Conservation (phyloP, 306 rosid genomes). For the Cicer chorassanicum region DNA sequence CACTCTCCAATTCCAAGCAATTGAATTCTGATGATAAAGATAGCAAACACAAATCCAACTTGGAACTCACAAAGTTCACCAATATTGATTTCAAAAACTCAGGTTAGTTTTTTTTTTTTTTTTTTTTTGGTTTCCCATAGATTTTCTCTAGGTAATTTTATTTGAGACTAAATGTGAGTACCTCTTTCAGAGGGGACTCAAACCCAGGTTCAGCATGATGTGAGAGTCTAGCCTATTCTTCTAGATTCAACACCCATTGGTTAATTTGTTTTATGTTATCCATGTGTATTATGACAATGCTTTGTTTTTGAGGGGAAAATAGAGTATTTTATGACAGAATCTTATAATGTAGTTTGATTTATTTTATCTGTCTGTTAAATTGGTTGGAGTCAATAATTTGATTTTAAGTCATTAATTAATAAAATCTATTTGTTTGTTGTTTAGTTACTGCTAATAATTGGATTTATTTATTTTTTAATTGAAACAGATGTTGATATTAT, state of each 20-base stretch:
- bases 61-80: slow-evolving; percentile 49
- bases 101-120: slow-evolving; percentile 53
- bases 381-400: slow-evolving; percentile 4
- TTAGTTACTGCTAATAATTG: slow-evolving; percentile 23
- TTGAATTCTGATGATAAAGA: slow-evolving; percentile 56
- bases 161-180: too few species aligned
- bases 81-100: slow-evolving; percentile 57
- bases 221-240: too few species aligned
- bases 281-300: too few species aligned
- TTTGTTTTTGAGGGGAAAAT: too few species aligned
- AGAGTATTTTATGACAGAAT: too few species aligned
- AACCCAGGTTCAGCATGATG: too few species aligned
- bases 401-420: slow-evolving; percentile 31
- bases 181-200: too few species aligned
- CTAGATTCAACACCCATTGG: too few species aligned
- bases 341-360: too few species aligned
- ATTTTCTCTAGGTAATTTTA: too few species aligned
- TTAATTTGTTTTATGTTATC: too few species aligned
- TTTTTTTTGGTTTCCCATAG: not conserved
- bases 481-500: slow-evolving; percentile 70
- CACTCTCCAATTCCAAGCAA: slow-evolving; percentile 54
- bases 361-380: slow-evolving; percentile 3
- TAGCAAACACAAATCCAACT: slow-evolving; percentile 40
- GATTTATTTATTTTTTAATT: slow-evolving; percentile 18
- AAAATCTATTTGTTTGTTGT: slow-evolving; percentile 6